phyloP scores from a whole-genome alignment of 208 protist species.

The Leptomonas pyrrhocoris region DNA sequence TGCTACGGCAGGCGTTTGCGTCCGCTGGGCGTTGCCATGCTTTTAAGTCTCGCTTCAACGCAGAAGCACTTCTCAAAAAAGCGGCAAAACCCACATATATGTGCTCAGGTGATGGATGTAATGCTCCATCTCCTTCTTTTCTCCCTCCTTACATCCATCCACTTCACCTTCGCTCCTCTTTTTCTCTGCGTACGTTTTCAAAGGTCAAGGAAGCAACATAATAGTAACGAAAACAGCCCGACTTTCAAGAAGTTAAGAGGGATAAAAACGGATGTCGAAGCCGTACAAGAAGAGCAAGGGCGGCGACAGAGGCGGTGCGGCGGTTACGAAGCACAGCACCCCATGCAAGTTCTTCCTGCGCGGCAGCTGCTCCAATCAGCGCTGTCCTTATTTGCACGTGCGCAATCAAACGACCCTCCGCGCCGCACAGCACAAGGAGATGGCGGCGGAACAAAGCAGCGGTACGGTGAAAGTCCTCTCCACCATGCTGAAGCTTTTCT shows the following conservation, averaged over 20 bases:
- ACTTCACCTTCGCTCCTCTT: not conserved
- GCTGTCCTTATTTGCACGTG: constrained; percentile 78
- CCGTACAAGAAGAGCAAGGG: constrained; percentile 79
- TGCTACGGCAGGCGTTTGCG: too few relatives aligned
- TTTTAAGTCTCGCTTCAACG: too few relatives aligned
- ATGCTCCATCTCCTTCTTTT: not conserved
- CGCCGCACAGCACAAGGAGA: constrained; percentile 18
- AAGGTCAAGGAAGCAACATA: too few relatives aligned
- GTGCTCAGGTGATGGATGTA: not conserved
- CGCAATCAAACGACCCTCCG: constrained; percentile 44
- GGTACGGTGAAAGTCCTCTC: constrained; percentile 49
- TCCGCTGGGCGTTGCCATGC: too few relatives aligned
- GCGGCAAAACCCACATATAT: too few relatives aligned
- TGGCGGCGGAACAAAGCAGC: constrained; percentile 10
- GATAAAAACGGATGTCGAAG: constrained; percentile 21
- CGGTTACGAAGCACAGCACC: constrained; percentile 30
- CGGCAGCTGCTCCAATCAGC: constrained; percentile 72
- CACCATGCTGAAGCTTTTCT: constrained; percentile 88
- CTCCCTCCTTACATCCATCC: too few relatives aligned
- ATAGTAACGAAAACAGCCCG: too few relatives aligned
- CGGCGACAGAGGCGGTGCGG: constrained; percentile 11
- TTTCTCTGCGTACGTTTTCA: not conserved
- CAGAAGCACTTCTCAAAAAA: too few relatives aligned
- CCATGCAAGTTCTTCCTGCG: constrained; percentile 76
- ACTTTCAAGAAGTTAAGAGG: too few relatives aligned